Evolutionary conservation across 78 protist species (phyloP).

Genomic region (Emiliania huxleyi): DNA sequence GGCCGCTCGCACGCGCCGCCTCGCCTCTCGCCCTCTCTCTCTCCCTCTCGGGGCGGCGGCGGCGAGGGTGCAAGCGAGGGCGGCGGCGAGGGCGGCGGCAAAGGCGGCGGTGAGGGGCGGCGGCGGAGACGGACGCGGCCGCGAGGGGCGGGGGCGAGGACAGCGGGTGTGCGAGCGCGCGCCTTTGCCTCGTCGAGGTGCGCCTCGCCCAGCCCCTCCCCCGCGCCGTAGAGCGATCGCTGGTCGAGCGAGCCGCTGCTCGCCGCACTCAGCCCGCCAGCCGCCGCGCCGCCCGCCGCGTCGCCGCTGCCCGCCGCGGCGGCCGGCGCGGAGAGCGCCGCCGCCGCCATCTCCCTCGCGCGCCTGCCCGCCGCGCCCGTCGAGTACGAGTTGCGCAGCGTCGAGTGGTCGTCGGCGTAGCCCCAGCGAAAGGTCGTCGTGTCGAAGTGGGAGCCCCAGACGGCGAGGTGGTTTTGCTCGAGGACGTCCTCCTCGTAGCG

Average conservation of each 20-base stretch:
- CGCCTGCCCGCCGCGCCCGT: conserved; percentile 83
- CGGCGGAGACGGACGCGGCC: too few relatives aligned
- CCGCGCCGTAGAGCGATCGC: neutral
- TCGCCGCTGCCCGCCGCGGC: neutral
- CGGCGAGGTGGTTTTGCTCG: conserved; percentile 77
- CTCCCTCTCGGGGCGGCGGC: too few relatives aligned
- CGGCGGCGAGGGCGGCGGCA: too few relatives aligned
- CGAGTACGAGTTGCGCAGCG: conserved; percentile 69
- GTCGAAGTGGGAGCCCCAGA: conserved; percentile 94
- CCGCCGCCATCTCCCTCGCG: neutral
- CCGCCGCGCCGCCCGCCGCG: neutral
- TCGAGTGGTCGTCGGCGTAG: conserved; percentile 82
- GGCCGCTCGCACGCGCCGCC: too few relatives aligned
- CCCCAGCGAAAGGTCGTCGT: conserved; percentile 87
- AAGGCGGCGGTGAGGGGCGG: too few relatives aligned
- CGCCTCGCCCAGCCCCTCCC: neutral
- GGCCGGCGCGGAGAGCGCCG: neutral
- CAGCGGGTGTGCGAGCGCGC: too few relatives aligned
- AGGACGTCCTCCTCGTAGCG: conserved; percentile 88
- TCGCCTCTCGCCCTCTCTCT: too few relatives aligned
- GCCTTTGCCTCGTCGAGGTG: neutral
- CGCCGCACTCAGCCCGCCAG: neutral
- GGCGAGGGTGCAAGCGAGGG: too few relatives aligned
- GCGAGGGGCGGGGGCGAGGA: too few relatives aligned
- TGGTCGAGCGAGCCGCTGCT: neutral